Evolutionary conservation across 371 early-diverging fungal species (phyloP), one percentile per base, ranked within the genome.

Genomic region (Phascolomyces articulosus): DNA sequence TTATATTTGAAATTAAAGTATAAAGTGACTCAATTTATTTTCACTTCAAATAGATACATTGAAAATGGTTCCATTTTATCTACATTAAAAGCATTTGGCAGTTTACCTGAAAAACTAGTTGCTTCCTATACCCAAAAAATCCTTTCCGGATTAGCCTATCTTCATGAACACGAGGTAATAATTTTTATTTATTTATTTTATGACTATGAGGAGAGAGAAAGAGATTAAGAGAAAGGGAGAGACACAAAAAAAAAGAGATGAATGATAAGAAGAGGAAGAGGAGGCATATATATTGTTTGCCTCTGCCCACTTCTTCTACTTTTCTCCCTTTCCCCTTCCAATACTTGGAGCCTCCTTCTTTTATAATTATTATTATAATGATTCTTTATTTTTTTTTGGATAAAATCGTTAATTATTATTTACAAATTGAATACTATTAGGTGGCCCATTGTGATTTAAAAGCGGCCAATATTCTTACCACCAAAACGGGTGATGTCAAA

Each of bases 401-500:
- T 18, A 18, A 34, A 34, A 1, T 1, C 11, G 0, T 34, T 2
- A 9, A 16, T 23, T 11, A 16, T 27, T 38, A 4, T 26, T 26
- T 31, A 16, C n/a, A 1, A 51, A 51, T 51, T 7, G 4, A 18
- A 9, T 34, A 34, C 0, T 34, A 34, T 34, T 64, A 90, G 72
- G 89, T 91, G 11, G 92, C 90, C 7, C 99, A 99, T 73, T 88
- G 99, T 61, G 98, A 99, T 76, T 77, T 98, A 48, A 99, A 99
- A 73, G 95, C 93, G 1, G 95, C 94, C 77, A 97, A 97, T 70
- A 94, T 97, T 49, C 68, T 97, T 64, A 90, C 94, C 0, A 97
- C 96, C 6, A 96, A 96, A 67, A 87, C 90, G 29, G 97, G 96
- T 2, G 87, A 88, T 60, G 93, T 95, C 40, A 97, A 97, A 71